Evolutionary conservation across 2,329 filamentous ascomycete genomes (phyloP), one percentile per base, ranked within the genome.

Genomic region (Pseudogymnoascus verrucosus): DNA sequence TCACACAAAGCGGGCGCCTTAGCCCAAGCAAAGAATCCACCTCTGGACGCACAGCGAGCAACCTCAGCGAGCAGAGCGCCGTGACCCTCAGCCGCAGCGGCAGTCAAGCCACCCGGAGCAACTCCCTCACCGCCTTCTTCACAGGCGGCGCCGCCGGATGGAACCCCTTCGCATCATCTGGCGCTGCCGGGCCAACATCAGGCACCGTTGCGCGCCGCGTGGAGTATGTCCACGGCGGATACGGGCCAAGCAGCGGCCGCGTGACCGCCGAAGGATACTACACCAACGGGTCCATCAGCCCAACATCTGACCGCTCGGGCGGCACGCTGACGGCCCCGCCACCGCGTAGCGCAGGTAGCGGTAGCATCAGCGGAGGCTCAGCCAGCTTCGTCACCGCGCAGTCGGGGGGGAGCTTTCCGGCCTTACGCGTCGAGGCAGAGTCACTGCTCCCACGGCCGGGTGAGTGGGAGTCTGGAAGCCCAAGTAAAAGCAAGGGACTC

Each of bases 401-500:
- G 70, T 72, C 10, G 71, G 69, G 36, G 10, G 34, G 28, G 14
- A 39, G 37, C 14, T 60, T 73, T 73, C 63, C 65, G 0, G 60
- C 62, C 6, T 64, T 73, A 2, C 71, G 72, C 66, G 68, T 68
- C 28, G 70, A 74, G 65, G 72, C 65, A 1, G 69, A 72, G 37
- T 64, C 26, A 3, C 61, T 74, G 6, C 68, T 74, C 10, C 71
- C 71, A 4, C 66, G 69, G 11, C 71, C 70, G 21, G 65, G 64
- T 1, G 66, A 69, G n/a, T 36, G 64, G 65, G 23, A 34, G 60
- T 21, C 16, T 36, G 78, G 82, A 0, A 84, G 82, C 61, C 80
- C 86, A 19, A 84, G 84, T 71, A 82, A 87, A 76, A 76, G 70
- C 11, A 86, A 84, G 70, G 66, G 8, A 59, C 67, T 40, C 65